phyloP scores from a whole-genome alignment of 257 asterid species.

The Petunia secreta region DNA sequence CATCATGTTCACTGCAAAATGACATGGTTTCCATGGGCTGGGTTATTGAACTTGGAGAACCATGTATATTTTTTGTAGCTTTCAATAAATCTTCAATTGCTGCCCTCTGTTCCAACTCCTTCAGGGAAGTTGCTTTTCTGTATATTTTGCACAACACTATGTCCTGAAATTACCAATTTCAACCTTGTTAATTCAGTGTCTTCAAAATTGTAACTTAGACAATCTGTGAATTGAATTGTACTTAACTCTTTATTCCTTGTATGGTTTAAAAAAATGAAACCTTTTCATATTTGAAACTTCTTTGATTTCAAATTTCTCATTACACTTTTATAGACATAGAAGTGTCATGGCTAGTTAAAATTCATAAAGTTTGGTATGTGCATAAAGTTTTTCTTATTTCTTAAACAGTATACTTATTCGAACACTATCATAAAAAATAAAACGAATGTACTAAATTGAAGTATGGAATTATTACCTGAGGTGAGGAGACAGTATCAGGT shows the following conservation, averaged over 20 bases:
- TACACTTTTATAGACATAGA: neutral
- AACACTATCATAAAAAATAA: neutral
- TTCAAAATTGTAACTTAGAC: neutral
- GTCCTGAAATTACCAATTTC: constrained; percentile 44
- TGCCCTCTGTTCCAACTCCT: constrained; percentile 70
- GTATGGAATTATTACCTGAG: constrained; percentile 35
- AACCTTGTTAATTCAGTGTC: neutral
- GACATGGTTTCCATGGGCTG: constrained; percentile 1
- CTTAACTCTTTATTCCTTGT: neutral
- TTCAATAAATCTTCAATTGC: constrained; percentile 52
- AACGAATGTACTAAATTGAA: neutral
- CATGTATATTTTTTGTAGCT: neutral
- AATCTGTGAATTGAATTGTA: neutral
- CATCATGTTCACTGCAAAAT: neutral
- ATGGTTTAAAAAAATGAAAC: too few relatives aligned
- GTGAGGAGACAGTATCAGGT: constrained; percentile 46
- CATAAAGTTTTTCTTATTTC: too few relatives aligned
- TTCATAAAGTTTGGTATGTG: neutral
- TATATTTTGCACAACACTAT: constrained; percentile 69
- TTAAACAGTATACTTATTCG: neutral
- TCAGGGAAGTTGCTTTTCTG: constrained; percentile 65
- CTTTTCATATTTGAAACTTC: too few relatives aligned
- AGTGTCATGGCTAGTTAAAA: neutral
- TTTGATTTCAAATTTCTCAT: too few relatives aligned
- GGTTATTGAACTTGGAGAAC: neutral